Percentiles rank a stretch among this genome's conserved stretches.
phyloP scores from a whole-genome alignment of 2,329 filamentous ascomycete species.

The Xylaria sp. region DNA sequence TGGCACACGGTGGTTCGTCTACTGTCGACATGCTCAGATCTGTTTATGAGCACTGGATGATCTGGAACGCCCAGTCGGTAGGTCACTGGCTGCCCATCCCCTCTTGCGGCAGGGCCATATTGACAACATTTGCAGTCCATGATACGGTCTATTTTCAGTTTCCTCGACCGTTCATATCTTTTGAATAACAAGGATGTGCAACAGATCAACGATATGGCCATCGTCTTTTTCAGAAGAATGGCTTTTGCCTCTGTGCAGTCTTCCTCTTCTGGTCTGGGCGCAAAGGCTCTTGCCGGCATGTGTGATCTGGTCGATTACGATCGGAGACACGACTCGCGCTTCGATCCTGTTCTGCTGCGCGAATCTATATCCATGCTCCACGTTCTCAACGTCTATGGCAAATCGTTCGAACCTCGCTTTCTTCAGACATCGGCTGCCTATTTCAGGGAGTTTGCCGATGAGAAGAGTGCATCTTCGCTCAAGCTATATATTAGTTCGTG shows the following conservation, averaged over 20 bases:
- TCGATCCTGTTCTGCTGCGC: conserved; percentile 62
- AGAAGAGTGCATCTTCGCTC: conserved; percentile 58
- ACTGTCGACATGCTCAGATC: conserved; percentile 59
- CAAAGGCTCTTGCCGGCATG: conserved; percentile 51
- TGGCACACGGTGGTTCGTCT: conserved; percentile 44
- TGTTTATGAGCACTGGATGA: conserved; percentile 59
- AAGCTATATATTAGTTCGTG: conserved; percentile 71
- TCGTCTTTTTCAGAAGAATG: conserved; percentile 65
- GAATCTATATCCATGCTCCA: conserved; percentile 78
- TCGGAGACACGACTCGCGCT: conserved; percentile 51
- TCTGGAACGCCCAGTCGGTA: conserved; percentile 75
- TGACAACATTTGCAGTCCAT: conserved; percentile 41
- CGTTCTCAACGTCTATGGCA: conserved; percentile 74
- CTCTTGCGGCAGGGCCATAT: neutral
- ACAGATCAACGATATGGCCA: conserved; percentile 76
- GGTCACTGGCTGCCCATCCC: conserved; percentile 26
- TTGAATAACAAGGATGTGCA: conserved; percentile 63
- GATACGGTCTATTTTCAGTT: conserved; percentile 87
- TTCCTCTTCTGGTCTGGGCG: conserved; percentile 32
- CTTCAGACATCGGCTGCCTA: conserved; percentile 62
- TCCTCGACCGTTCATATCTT: conserved; percentile 84
- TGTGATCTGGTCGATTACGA: conserved; percentile 72
- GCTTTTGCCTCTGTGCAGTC: conserved; percentile 38
- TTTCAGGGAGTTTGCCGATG: conserved; percentile 63
- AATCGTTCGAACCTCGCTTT: conserved; percentile 72